Evolutionary conservation across 2,329 filamentous ascomycete species (phyloP).

Genomic region (Pseudogymnoascus sp.): DNA sequence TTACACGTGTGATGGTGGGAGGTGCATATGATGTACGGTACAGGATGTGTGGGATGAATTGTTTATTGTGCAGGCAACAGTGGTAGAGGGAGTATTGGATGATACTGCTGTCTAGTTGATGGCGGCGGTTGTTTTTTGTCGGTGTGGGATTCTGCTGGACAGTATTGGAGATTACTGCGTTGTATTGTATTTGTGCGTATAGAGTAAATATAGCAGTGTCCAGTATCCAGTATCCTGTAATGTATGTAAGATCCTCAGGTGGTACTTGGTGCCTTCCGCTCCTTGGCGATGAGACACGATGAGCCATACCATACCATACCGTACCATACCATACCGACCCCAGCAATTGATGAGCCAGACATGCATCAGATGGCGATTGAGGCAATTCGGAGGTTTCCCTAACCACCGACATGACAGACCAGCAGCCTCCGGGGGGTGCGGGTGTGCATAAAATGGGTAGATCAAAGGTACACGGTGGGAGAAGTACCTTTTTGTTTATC

Average conservation of each 20-base stretch:
- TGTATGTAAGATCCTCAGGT: neutral
- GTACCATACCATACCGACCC: no score
- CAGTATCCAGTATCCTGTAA: no score
- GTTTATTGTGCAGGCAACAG: neutral
- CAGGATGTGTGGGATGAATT: neutral
- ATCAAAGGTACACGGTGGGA: neutral
- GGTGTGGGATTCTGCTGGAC: no score
- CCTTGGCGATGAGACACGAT: neutral
- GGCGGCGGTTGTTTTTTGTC: no score
- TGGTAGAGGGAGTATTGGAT: neutral
- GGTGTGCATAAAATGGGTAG: neutral
- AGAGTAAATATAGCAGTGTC: no score
- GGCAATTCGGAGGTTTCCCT: slow-evolving; percentile 1
- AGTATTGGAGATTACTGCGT: no score
- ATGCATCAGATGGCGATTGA: neutral
- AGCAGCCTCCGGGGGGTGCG: neutral
- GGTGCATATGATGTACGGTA: no score
- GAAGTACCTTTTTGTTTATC: neutral
- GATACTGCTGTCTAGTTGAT: no score
- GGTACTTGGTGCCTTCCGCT: neutral
- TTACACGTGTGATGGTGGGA: neutral
- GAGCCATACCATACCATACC: neutral
- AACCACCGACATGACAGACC: neutral
- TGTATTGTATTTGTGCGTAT: no score
- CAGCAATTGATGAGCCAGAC: neutral